phyloP scores from a whole-genome alignment of 2,329 filamentous ascomycete species.

The Sarocladiaceae sp. region DNA sequence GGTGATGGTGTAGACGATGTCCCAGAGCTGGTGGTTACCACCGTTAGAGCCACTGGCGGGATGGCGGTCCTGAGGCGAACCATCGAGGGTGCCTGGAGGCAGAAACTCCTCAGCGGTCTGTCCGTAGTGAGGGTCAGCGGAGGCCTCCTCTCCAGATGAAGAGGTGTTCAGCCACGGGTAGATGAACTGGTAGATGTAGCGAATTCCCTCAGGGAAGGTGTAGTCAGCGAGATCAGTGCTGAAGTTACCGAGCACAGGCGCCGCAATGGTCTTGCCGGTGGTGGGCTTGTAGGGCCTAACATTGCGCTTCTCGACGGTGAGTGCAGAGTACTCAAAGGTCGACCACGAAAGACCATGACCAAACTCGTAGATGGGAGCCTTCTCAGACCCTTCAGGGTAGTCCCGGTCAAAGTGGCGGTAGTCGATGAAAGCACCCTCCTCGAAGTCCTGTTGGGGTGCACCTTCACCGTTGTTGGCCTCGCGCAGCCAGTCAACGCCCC shows the following conservation, averaged over 20 bases:
- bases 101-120: slow-evolving; percentile 52
- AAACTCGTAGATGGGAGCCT: slow-evolving; percentile 72
- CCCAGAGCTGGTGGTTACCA: slow-evolving; percentile 62
- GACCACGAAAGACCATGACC: slow-evolving; percentile 80
- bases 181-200: slow-evolving; percentile 51
- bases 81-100: slow-evolving; percentile 54
- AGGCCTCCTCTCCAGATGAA: slow-evolving; percentile 49
- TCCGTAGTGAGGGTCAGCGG: slow-evolving; percentile 57
- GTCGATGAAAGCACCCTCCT: slow-evolving; percentile 77
- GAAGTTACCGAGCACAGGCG: slow-evolving; percentile 56
- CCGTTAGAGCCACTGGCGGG: slow-evolving; percentile 52
- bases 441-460: slow-evolving; percentile 69
- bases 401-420: slow-evolving; percentile 61
- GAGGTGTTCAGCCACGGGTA: slow-evolving; percentile 71
- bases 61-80: slow-evolving; percentile 51
- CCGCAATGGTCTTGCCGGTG: slow-evolving; percentile 56
- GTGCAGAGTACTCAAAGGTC: slow-evolving; percentile 69
- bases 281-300: slow-evolving; percentile 53
- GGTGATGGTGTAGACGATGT: slow-evolving; percentile 63
- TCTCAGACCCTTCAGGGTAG: slow-evolving; percentile 27
- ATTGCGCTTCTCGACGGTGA: slow-evolving; percentile 50
- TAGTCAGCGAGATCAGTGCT: slow-evolving; percentile 63
- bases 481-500: slow-evolving; percentile 64
- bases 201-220: slow-evolving; percentile 59
- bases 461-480: slow-evolving; percentile 62